phyloP scores from a whole-genome alignment of 2,329 filamentous ascomycete genomes.

The Aspergillus ustus region DNA sequence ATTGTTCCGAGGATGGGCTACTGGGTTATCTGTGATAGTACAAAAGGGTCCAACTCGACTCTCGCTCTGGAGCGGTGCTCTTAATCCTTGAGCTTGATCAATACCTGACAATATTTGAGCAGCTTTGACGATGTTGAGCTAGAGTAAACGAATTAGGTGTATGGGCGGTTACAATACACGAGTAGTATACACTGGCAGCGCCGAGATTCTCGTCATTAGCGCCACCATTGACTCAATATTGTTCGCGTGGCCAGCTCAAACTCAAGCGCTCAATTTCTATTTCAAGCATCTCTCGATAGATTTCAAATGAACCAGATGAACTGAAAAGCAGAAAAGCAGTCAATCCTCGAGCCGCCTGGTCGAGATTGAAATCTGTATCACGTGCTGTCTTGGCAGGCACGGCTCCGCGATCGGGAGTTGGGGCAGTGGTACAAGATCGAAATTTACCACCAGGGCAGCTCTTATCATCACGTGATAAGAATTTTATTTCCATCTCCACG shows the following conservation, averaged over 20 bases:
- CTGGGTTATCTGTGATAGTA: slow-evolving; percentile 8
- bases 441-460: background rate
- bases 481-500: slow-evolving; percentile 28
- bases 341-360: background rate
- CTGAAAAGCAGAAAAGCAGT: background rate
- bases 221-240: background rate
- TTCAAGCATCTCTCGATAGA: background rate
- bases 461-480: slow-evolving; percentile 9
- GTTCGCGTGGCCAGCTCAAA: background rate
- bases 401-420: background rate
- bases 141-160: background rate
- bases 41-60: slow-evolving; percentile 1
- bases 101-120: background rate
- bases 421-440: background rate
- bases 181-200: slow-evolving; percentile 4
- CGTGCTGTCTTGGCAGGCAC: slow-evolving; percentile 16
- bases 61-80: background rate
- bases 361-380: background rate
- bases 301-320: background rate
- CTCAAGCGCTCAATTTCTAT: background rate
- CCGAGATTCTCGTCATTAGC: slow-evolving; percentile 2
- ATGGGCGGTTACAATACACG: background rate
- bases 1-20: slow-evolving; percentile 7
- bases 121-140: background rate
- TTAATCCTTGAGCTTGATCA: background rate